These are phyloP conservation scores for Artemisia annua DNA, from an alignment of 129 eudicot genomes.

Conservation along the genomic window DNA sequence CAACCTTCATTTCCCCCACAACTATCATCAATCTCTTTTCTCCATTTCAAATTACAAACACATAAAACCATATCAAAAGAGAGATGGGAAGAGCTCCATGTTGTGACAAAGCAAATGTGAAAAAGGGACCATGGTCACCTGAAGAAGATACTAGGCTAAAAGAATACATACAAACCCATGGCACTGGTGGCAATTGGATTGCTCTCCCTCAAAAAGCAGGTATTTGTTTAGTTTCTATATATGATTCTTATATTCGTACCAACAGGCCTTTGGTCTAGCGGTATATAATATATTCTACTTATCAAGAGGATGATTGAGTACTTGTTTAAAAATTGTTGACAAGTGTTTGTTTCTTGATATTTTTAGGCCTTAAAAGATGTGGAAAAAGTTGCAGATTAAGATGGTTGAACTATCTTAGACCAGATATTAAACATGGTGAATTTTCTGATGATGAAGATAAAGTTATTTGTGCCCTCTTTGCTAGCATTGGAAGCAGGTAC, in stretches of 20 bases:
- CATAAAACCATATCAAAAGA: constrained; percentile 8
- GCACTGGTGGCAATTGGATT: constrained; percentile 80
- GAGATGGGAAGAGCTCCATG: constrained; percentile 88
- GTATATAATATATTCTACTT: too few relatives aligned
- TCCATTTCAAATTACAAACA: constrained; percentile 12
- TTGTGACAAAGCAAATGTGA: constrained; percentile 79
- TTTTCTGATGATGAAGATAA: constrained; percentile 91
- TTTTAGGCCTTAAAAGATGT: constrained; percentile 65
- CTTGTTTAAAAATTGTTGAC: background rate
- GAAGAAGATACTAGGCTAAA: constrained; percentile 72
- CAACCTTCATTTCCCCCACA: constrained; percentile 36
- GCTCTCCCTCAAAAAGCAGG: constrained; percentile 81
- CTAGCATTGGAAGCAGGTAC: constrained; percentile 96
- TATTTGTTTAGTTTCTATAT: constrained; percentile 4
- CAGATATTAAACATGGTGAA: constrained; percentile 92
- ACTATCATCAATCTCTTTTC: constrained; percentile 13
- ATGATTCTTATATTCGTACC: too few relatives aligned
- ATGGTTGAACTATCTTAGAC: constrained; percentile 93
- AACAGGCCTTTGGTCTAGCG: too few relatives aligned
- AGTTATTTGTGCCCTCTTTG: constrained; percentile 73
- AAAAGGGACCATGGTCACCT: constrained; percentile 84
- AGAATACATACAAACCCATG: constrained; percentile 58
- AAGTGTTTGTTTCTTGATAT: constrained; percentile 6
- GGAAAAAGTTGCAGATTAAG: constrained; percentile 81
- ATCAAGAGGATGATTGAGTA: background rate